Evolutionary conservation across 2,329 filamentous ascomycete genomes (phyloP).

Genomic region (Ophiostoma sp.): DNA sequence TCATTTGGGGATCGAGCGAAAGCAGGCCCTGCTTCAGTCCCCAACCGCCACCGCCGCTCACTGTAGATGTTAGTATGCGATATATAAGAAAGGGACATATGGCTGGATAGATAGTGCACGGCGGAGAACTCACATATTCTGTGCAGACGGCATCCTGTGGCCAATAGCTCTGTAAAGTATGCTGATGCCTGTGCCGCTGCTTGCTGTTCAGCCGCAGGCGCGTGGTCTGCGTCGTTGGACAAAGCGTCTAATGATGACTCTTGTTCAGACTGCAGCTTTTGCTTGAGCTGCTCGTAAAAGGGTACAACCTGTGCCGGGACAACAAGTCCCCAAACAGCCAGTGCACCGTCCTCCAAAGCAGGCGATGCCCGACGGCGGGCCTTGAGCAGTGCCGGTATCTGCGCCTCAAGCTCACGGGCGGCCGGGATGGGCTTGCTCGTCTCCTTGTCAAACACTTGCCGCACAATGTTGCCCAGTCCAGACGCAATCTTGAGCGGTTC

Average conservation of each 20-base stretch:
- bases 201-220: conserved; percentile 33
- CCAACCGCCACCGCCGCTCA: conserved; percentile 84
- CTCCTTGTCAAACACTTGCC: conserved; percentile 53
- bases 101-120: neutral
- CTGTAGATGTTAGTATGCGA: conserved; percentile 36
- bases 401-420: conserved; percentile 68
- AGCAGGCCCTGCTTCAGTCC: conserved; percentile 76
- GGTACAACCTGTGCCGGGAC: conserved; percentile 44
- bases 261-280: conserved; percentile 20
- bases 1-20: conserved; percentile 71
- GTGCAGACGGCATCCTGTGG: conserved; percentile 48
- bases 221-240: conserved; percentile 24
- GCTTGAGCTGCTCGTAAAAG: conserved; percentile 33
- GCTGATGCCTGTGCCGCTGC: conserved; percentile 34
- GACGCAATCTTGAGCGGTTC: conserved; percentile 60
- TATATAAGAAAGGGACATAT: conserved; percentile 1
- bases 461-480: conserved; percentile 77
- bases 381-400: conserved; percentile 47
- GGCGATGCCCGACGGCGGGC: conserved; percentile 20
- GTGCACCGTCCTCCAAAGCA: conserved; percentile 40
- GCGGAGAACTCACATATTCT: conserved; percentile 45
- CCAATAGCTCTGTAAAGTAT: conserved; percentile 40
- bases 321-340: conserved; percentile 73
- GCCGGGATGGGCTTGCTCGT: conserved; percentile 55
- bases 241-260: conserved; percentile 5